A percentile compares a stretch with the other conserved stretches of the same genome.
Conservation (phyloP, 2,329 filamentous ascomycete species). For the Xylaria sp. region DNA sequence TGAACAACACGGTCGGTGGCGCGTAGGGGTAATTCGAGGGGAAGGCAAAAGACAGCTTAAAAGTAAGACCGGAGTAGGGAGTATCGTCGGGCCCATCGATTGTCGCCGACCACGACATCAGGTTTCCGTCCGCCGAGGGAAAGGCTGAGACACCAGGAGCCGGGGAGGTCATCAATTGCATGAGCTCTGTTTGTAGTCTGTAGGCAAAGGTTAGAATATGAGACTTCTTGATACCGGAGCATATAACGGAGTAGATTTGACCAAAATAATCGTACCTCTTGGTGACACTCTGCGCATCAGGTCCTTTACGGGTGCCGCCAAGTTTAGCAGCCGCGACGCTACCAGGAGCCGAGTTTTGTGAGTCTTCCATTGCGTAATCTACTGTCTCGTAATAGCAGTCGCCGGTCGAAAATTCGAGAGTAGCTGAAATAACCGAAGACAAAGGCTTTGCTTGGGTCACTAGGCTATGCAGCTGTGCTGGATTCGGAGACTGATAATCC, state of each 20-base stretch:
- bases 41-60: constrained; percentile 94
- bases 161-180: constrained; percentile 97
- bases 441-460: constrained; percentile 34
- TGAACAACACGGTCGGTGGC: constrained; percentile 92
- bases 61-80: constrained; percentile 85
- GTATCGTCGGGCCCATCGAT: constrained; percentile 92
- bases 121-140: constrained; percentile 87
- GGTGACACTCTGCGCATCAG: constrained; percentile 78
- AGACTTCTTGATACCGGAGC: constrained; percentile 30
- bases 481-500: constrained; percentile 34
- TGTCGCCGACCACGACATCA: constrained; percentile 92
- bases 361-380: constrained; percentile 69
- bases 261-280: constrained; percentile 69
- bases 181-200: constrained; percentile 95
- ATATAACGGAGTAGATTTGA: background rate
- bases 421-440: constrained; percentile 13
- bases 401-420: background rate
- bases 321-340: constrained; percentile 72
- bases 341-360: constrained; percentile 75
- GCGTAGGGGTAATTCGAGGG: constrained; percentile 93
- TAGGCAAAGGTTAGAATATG: constrained; percentile 17
- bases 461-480: constrained; percentile 6
- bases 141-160: constrained; percentile 96
- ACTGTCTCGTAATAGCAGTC: constrained; percentile 49
- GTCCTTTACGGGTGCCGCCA: constrained; percentile 64